A percentile compares a stretch with the other conserved stretches of the same genome.
These are phyloP conservation scores for Dalbergia oliveri DNA, from an alignment of 306 rosid species.

Conservation along the genomic window DNA sequence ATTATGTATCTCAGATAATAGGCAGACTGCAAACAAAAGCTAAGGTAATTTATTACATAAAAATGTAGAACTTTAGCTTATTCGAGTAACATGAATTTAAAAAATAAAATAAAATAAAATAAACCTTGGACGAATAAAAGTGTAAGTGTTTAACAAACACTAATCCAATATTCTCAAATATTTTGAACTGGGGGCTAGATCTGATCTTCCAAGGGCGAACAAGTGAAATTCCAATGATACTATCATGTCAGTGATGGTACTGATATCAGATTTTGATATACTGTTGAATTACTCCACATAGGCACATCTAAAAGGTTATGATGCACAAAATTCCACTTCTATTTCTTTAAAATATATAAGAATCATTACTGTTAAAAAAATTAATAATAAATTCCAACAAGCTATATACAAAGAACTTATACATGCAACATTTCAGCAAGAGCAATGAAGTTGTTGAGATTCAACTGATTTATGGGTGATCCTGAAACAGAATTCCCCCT, in stretches of 20 bases:
- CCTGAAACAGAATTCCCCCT: neutral
- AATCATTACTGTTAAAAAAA: neutral
- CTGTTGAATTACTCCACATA: neutral
- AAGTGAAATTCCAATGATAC: slow-evolving; percentile 25
- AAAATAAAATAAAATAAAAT: neutral
- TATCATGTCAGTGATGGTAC: neutral
- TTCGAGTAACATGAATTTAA: neutral
- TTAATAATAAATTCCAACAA: neutral
- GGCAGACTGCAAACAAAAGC: neutral
- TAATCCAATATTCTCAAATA: slow-evolving; percentile 9
- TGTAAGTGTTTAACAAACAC: neutral
- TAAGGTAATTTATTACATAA: neutral
- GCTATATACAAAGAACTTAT: slow-evolving; percentile 23
- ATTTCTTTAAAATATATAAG: slow-evolving; percentile 1
- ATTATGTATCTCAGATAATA: neutral
- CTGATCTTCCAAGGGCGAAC: slow-evolving; percentile 23
- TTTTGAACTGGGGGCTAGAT: slow-evolving; percentile 2
- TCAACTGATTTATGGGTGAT: too few relatives aligned
- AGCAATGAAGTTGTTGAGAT: too few relatives aligned
- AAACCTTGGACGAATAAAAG: slow-evolving; percentile 13
- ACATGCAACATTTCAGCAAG: slow-evolving; percentile 24
- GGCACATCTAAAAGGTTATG: neutral
- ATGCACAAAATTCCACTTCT: slow-evolving; percentile 4
- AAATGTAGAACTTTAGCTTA: neutral
- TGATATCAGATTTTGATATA: slow-evolving; percentile 12